phyloP scores from a whole-genome alignment of 1,139 yeast species.

The Ogataea hybrid region DNA sequence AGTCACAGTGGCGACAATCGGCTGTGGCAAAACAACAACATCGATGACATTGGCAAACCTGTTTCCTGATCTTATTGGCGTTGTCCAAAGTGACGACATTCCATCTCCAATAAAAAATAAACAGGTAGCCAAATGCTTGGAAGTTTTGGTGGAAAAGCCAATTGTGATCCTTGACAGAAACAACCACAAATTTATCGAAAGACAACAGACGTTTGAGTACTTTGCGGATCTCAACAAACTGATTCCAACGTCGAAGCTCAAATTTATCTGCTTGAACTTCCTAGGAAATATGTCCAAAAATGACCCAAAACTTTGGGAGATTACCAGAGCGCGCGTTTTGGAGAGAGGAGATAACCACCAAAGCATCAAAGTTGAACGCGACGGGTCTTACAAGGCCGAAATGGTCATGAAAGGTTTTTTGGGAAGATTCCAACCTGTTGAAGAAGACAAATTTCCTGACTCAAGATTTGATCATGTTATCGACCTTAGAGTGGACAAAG shows the following conservation, averaged over 20 bases:
- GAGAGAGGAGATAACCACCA: slow-evolving; percentile 89
- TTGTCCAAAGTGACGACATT: slow-evolving; percentile 84
- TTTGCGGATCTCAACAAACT: slow-evolving; percentile 40
- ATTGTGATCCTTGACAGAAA: slow-evolving; percentile 82
- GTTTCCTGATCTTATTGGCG: slow-evolving; percentile 60
- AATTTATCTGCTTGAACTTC: slow-evolving; percentile 71
- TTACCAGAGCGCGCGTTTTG: slow-evolving; percentile 60
- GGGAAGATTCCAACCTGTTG: slow-evolving; percentile 62
- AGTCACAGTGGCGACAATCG: slow-evolving; percentile 86
- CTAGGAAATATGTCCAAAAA: slow-evolving; percentile 36
- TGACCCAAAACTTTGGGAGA: slow-evolving; percentile 39
- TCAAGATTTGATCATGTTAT: slow-evolving; percentile 62
- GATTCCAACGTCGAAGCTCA: slow-evolving; percentile 35
- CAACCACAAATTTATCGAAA: slow-evolving; percentile 70
- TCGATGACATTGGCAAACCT: slow-evolving; percentile 57
- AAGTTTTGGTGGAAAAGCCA: slow-evolving; percentile 35
- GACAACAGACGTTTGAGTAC: slow-evolving; percentile 63
- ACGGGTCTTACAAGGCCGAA: slow-evolving; percentile 46
- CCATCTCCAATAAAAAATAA: slow-evolving; percentile 47
- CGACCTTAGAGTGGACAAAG: slow-evolving; percentile 44
- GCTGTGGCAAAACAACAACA: slow-evolving; percentile 93
- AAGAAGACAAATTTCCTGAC: slow-evolving; percentile 55
- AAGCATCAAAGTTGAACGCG: slow-evolving; percentile 57
- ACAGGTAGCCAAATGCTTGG: slow-evolving; percentile 51
- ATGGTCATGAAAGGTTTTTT: slow-evolving; percentile 75